Percentiles rank a stretch among this genome's conserved stretches.
These are phyloP conservation scores for Neurospora hispaniola DNA, from an alignment of 495 filamentous ascomycete genomes.

Conservation along the genomic window DNA sequence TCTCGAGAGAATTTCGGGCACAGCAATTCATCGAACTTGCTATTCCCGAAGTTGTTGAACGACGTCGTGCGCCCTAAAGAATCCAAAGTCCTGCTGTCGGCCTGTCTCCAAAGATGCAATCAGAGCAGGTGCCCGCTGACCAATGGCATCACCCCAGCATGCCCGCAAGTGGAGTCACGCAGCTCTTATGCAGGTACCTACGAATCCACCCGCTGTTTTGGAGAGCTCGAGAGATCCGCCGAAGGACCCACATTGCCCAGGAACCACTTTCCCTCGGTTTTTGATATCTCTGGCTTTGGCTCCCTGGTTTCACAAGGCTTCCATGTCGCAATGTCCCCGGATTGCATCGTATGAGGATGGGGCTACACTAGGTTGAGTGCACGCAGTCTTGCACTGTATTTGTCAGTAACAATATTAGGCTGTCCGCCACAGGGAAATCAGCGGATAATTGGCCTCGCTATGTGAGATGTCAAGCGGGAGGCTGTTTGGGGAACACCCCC, in stretches of 20 bases:
- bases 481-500: not conserved
- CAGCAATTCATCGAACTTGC: not conserved
- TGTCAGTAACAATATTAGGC: not conserved
- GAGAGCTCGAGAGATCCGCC: not conserved
- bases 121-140: not conserved
- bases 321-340: not conserved
- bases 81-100: not conserved
- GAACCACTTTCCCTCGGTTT: not conserved
- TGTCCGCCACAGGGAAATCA: not conserved
- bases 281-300: not conserved
- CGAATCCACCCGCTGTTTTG: conserved; percentile 2
- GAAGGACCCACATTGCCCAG: conserved; percentile 1
- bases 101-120: not conserved
- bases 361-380: not conserved
- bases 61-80: not conserved
- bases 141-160: not conserved
- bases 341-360: not conserved
- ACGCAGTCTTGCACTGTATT: not conserved
- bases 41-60: not conserved
- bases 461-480: not conserved
- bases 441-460: not conserved
- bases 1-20: not conserved
- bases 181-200: conserved; percentile 7
- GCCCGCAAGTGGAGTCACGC: not conserved
- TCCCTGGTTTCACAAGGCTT: not conserved